Base-by-base conservation (phyloP, 805 yeast species). In the Myxozyma nipponensis region DNA sequence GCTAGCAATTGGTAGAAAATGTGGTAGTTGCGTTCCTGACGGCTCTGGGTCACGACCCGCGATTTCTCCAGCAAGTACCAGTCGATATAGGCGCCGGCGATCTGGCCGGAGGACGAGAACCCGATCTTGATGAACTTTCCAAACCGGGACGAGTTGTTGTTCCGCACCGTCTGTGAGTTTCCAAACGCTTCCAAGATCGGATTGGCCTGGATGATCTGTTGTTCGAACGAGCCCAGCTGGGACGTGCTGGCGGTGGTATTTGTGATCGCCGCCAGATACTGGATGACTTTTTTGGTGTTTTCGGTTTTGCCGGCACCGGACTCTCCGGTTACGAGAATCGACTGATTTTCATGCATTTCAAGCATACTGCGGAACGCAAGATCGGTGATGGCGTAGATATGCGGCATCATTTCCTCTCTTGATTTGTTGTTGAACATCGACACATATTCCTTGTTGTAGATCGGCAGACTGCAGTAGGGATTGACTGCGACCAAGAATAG, bases 221-320 rank as follows among this genome's bases (percentile, higher is more conserved):
- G 77, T 66, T 93, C 98, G 59, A 93, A 84, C 2, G 50, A 42
- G 4, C 47, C 53, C 3, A 37, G 38, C 15, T 39, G 42, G 9
- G 42, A 19, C 3, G 47, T 24, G 41, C 77, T 73, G 15, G 71
- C 64, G 10, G 69, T 61, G 4, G 49, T 62, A 39, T 54, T 56
- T 61, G 48, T 68, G 24, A 87, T 82, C 5, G 87, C 81, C 0
- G 96, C 87, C 49, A 93, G 74, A 66, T 89, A 93, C 66, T 90
- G 97, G 52, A 93, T 84, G 48, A 93, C 89, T 64, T 86, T 89
- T 67, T 93, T 93, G 3, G 99, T 93, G 60, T 88, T 93, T 69
- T 93, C 98, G 0, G 99, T 93, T 66, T 93, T 93, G 46, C 99
- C 99, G 0, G 99, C 98, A 59, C 99, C 99, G 22, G 95, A 84